Base-by-base conservation (phyloP, 179 eudicot genomes). In the Drosera spatulata region DNA sequence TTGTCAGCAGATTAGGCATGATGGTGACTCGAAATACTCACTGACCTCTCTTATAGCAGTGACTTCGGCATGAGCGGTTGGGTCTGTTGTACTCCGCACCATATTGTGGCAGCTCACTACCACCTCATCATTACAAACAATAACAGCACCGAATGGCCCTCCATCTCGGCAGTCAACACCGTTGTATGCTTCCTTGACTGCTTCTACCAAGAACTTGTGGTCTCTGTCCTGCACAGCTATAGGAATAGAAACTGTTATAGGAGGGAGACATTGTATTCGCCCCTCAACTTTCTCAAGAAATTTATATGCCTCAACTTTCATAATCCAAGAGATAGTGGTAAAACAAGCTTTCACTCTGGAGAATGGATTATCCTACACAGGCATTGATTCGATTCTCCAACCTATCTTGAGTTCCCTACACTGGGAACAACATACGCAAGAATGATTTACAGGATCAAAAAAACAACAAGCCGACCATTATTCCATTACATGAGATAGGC, bases 1-100 rank as follows among this genome's bases (percentile, higher is more conserved):
- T 22, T 22, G 33, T 1, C 33, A 51, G 15, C 7, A 55, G 43
- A 51, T 11, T 37, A 39, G 61, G 46, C 43, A 56, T 3, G 38
- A 10, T 6, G 10, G 48, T 11, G 2, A 2, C 7, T 4, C 13
- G 8, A 6, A 10, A 44, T 5, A 41, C 50, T 39, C 55, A 58
- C 80, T 77, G 58, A 90, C 97, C 97, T 90, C 97, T 85, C 97
- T 76, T 52, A 90, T 64, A 40, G 95, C 95, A 22, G 95, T 90
- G 66, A 90, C 97, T 75, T 90, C 97, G 4, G 95, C 95, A 67
- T 90, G 97, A 49, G 97, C 97, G 22, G 95, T 87, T 66, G 95
- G 95, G 69, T 90, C 97, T 0, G 86, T 87, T 64, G 77, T 41
- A 7, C 72, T 71, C 71, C 77, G 43, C 11, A 90, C 97, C 95